Base-by-base conservation (phyloP, 176 grass and related monocot genomes). In the Triticum timopheevii region DNA sequence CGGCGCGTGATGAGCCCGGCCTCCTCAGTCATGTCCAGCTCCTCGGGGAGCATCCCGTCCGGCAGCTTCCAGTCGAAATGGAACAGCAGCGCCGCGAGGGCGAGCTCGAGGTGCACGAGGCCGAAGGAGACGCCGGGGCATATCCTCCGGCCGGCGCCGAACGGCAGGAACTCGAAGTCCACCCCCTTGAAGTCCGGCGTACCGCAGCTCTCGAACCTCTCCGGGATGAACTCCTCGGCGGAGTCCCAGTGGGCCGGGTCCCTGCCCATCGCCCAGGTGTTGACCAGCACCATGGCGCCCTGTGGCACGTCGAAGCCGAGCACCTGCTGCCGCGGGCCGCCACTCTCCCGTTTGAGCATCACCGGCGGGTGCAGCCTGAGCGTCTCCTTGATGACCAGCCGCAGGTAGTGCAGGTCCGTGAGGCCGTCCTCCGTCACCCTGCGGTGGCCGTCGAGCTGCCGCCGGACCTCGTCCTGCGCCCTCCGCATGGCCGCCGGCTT, bases 111-210 rank as follows among this genome's bases (percentile, higher is more conserved):
- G 28, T 67, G 65, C 7, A 33, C 65, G 65, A 67, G 28, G 6
- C 28, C 30, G 30, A 59, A 59, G 7, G 54, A 59, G 7, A 59
- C 54, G 7, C 65, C 65, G 15, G 85, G 85, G 67, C 85, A 87
- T 25, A 87, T 82, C 79, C 86, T 76, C 15, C 86, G 38, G 2
- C 79, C 86, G 3, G 59, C 58, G 3, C 79, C 86, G 13, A 87
- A 87, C 13, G 86, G 78, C 30, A 76, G 22, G 69, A 40, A 36
- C 78, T 87, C 86, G 28, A 54, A 82, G 69, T 52, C 22, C 15
- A 16, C 28, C 13, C 65, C 65, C 2, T 15, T 16, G 65, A 67
- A 67, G 15, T 67, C 65, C 22, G 45, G 45, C 45, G 15, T 67
- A 1, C 65, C 28, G 3, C 22, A 30, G 15, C 1, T 30, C 7